Evolutionary conservation across 768 basidiomycete species (phyloP).

Genomic region (Agaricus subrufescens): DNA sequence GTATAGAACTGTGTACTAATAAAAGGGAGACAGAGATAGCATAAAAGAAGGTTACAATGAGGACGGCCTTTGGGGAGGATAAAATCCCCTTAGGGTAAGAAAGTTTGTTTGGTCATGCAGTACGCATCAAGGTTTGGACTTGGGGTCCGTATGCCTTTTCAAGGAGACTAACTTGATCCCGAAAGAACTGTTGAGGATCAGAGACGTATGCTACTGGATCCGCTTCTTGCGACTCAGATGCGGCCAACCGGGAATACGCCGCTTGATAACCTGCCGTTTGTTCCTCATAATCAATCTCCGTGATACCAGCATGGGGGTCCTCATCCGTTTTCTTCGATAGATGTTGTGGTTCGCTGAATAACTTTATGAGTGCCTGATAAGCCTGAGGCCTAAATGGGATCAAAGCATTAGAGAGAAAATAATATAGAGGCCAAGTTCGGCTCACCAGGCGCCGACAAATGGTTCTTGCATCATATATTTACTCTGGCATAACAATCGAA

Average conservation of each 20-base stretch:
- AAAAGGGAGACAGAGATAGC: no score
- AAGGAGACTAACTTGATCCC: constrained; percentile 38
- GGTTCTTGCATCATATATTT: constrained; percentile 64
- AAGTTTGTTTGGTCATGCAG: constrained; percentile 9
- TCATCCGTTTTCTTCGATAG: constrained; percentile 41
- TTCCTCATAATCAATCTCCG: constrained; percentile 87
- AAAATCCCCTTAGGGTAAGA: no score
- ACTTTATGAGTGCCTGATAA: constrained; percentile 66
- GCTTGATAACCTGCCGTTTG: constrained; percentile 90
- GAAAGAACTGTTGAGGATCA: constrained; percentile 51
- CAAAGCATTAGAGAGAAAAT: not conserved
- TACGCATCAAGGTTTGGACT: constrained; percentile 33
- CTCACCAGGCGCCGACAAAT: constrained; percentile 61
- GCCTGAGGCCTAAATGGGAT: constrained; percentile 51
- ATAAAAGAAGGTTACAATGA: not conserved
- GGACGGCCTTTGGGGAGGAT: no score
- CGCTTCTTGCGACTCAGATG: constrained; percentile 53
- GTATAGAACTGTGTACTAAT: not conserved
- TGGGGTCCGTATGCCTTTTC: constrained; percentile 29
- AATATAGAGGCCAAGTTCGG: not conserved
- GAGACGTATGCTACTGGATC: constrained; percentile 63
- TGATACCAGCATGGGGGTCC: constrained; percentile 54
- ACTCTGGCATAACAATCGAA: constrained; percentile 74
- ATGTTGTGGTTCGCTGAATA: constrained; percentile 77
- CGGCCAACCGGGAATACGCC: constrained; percentile 87